phyloP scores from a whole-genome alignment of 2,329 filamentous ascomycete species.

The Aspergillus bombycis region DNA sequence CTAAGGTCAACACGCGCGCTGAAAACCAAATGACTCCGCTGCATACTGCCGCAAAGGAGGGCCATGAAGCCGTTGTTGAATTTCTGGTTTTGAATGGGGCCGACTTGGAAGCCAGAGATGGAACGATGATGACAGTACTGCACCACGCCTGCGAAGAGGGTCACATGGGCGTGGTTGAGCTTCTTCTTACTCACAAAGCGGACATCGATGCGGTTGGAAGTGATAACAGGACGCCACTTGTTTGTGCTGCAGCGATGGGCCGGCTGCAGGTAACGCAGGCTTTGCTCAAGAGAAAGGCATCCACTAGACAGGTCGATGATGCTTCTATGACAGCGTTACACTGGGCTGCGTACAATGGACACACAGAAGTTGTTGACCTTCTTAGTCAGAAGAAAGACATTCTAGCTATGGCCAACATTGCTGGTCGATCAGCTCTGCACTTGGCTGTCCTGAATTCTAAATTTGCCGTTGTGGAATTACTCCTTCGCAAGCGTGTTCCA shows the following conservation, averaged over 20 bases:
- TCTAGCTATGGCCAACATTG: slow-evolving; percentile 30
- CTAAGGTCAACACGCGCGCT: slow-evolving; percentile 40
- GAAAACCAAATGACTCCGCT: slow-evolving; percentile 38
- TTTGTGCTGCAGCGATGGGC: slow-evolving; percentile 40
- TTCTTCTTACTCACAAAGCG: slow-evolving; percentile 37
- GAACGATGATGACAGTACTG: slow-evolving; percentile 38
- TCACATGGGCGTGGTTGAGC: slow-evolving; percentile 27
- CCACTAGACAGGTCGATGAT: slow-evolving; percentile 31
- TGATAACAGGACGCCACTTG: slow-evolving; percentile 39
- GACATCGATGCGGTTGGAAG: slow-evolving; percentile 36
- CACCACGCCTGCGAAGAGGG: slow-evolving; percentile 40
- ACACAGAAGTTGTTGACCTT: slow-evolving; percentile 39
- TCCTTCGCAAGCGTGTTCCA: slow-evolving; percentile 36
- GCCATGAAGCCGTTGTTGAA: slow-evolving; percentile 36
- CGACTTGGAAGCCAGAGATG: slow-evolving; percentile 42
- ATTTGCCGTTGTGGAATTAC: slow-evolving; percentile 42
- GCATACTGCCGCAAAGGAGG: slow-evolving; percentile 38
- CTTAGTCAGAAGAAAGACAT: slow-evolving; percentile 35
- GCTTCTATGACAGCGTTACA: slow-evolving; percentile 42
- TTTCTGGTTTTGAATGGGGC: slow-evolving; percentile 37
- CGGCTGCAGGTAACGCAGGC: slow-evolving; percentile 30
- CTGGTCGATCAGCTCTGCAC: slow-evolving; percentile 41
- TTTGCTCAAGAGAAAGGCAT: slow-evolving; percentile 38
- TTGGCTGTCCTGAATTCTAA: slow-evolving; percentile 39
- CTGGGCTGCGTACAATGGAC: slow-evolving; percentile 44